phyloP scores from a whole-genome alignment of 495 filamentous ascomycete species.

The Neurospora hispaniola region DNA sequence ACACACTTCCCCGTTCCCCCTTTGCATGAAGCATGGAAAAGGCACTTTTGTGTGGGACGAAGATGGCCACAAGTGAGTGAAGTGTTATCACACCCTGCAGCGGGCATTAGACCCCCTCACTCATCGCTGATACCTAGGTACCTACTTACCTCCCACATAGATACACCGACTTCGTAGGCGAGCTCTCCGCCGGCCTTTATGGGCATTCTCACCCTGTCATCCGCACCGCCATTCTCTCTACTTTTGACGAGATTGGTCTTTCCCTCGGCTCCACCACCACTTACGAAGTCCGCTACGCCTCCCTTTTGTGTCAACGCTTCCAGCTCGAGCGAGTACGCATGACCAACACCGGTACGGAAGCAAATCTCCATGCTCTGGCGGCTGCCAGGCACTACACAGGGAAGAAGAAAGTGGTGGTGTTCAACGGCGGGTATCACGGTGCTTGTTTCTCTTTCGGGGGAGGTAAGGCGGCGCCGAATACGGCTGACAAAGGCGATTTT shows the following conservation, averaged over 20 bases:
- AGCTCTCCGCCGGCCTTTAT: constrained; percentile 43
- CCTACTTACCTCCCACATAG: neutral
- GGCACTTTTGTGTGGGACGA: constrained; percentile 28
- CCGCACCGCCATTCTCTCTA: constrained; percentile 23
- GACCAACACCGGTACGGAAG: constrained; percentile 45
- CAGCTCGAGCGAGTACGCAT: constrained; percentile 36
- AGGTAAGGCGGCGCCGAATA: constrained; percentile 16
- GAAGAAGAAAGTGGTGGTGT: constrained; percentile 35
- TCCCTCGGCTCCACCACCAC: constrained; percentile 30
- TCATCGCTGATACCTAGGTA: neutral
- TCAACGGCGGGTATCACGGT: constrained; percentile 47
- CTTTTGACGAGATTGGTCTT: constrained; percentile 27
- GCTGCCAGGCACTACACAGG: constrained; percentile 32
- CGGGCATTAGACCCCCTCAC: neutral
- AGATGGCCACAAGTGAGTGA: constrained; percentile 31
- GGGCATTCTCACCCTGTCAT: constrained; percentile 42
- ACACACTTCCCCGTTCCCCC: constrained; percentile 45
- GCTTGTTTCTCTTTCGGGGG: constrained; percentile 30
- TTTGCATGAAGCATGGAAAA: constrained; percentile 33
- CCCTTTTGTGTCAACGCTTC: constrained; percentile 32
- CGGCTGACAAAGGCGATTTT: constrained; percentile 34
- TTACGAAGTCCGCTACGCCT: constrained; percentile 31
- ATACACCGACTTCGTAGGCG: constrained; percentile 41
- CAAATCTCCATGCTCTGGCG: constrained; percentile 38
- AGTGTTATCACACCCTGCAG: neutral